These are phyloP conservation scores for Fusarium siculi DNA, from an alignment of 2,329 filamentous ascomycete genomes.

Conservation along the genomic window DNA sequence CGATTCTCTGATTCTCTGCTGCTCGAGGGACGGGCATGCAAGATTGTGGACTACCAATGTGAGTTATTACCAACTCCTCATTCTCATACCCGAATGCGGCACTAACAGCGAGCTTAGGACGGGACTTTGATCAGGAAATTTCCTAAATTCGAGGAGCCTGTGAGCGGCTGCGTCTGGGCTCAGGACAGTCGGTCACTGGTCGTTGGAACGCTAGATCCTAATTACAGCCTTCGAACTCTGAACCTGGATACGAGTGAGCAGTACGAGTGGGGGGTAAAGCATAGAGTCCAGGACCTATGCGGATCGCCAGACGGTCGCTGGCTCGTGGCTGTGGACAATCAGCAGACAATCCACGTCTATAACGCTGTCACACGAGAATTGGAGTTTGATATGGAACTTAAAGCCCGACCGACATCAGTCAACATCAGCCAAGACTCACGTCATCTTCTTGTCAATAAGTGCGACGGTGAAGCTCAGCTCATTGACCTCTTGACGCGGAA, in stretches of 20 bases:
- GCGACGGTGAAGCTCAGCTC: constrained; percentile 79
- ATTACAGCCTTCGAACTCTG: constrained; percentile 76
- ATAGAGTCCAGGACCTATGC: constrained; percentile 86
- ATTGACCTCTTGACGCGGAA: constrained; percentile 80
- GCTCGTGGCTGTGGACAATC: constrained; percentile 80
- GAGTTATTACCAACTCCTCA: constrained; percentile 45
- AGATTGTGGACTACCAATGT: constrained; percentile 80
- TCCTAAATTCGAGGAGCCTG: constrained; percentile 80
- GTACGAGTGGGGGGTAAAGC: constrained; percentile 74
- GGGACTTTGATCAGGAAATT: constrained; percentile 72
- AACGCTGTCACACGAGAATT: constrained; percentile 80
- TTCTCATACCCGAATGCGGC: neutral
- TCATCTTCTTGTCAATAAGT: constrained; percentile 83
- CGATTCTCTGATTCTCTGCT: constrained; percentile 85
- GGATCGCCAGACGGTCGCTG: constrained; percentile 83
- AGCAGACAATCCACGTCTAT: constrained; percentile 80
- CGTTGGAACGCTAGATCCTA: constrained; percentile 78
- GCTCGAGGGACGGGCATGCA: constrained; percentile 78
- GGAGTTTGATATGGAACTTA: constrained; percentile 75
- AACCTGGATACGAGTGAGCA: constrained; percentile 70
- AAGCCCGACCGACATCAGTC: constrained; percentile 79
- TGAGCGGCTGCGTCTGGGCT: constrained; percentile 91
- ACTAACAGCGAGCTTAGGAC: constrained; percentile 57
- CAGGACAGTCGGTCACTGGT: constrained; percentile 81
- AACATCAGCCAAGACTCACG: constrained; percentile 84